Base-by-base conservation (phyloP, 2,329 filamentous ascomycete genomes). In the Pseudocercospora ulei region DNA sequence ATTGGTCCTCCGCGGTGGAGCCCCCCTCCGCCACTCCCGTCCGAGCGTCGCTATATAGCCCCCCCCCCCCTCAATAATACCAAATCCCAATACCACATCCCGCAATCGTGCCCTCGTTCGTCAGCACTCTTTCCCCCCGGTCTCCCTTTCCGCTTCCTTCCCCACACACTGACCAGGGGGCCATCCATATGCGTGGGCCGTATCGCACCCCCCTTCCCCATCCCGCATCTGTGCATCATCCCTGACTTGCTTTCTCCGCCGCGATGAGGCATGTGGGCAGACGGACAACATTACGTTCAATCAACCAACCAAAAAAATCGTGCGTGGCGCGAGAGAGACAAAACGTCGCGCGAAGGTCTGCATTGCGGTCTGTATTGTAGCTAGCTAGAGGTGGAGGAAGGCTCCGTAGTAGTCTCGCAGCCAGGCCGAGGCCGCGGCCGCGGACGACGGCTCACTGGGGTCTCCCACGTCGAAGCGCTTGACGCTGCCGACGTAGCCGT, bases 401-500 rank as follows among this genome's bases (percentile, higher is more conserved):
- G 60, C 57, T 11, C 61, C 60, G 53, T 71, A 74, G 50, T 74
- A 75, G 4, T 58, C 50, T 45, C 73, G 65, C 49, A 73, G 50
- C 68, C 68, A 73, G 17, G 47, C 37, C 2, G 58, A 58, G 1
- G 66, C 67, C 13, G 55, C 46, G 7, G 20, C 12, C 9, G 12
- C 30, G 9, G 1, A 17, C 6, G 17, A 14, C n/a, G 17, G 7
- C 14, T 12, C 33, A 11, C 11, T 43, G 25, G 0, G 58, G n/a
- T n/a, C 64, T 1, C 53, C 55, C 13, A 50, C 44, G 7, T 53
- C 46, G 51, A 64, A 72, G 2, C 60, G 46, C 5, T 69, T 64
- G 14, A 82, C 60, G n/a, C 70, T 75, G 1, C 80, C 80, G 3
- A 84, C 73, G 56, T 84, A 85, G 7, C 80, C 80, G 58, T 85